Evolutionary conservation across 495 filamentous ascomycete species (phyloP).

Genomic region (Polyplosphaeria fusca): DNA sequence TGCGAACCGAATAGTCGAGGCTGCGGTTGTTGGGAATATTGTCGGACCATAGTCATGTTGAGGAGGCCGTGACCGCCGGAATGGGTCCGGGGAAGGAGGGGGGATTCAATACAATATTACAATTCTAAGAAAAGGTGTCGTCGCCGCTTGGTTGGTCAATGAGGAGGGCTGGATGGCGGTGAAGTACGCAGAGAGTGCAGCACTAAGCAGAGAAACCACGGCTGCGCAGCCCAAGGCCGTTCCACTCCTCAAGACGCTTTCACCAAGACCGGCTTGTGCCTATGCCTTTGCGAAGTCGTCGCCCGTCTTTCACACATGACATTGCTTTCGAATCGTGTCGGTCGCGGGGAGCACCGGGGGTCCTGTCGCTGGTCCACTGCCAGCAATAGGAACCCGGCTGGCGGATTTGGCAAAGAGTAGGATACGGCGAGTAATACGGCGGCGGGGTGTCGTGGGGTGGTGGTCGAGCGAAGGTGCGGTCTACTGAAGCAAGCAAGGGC

Average conservation of each 20-base stretch:
- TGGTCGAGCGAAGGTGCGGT: not conserved
- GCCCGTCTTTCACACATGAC: conserved; percentile 31
- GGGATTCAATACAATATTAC: not conserved
- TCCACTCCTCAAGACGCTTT: conserved; percentile 4
- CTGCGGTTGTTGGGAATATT: conserved; percentile 27
- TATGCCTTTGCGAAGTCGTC: conserved; percentile 40
- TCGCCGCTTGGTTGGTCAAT: not conserved
- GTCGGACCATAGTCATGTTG: conserved; percentile 35
- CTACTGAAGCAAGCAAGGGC: conserved; percentile 9
- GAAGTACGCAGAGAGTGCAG: not conserved
- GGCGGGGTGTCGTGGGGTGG: not conserved
- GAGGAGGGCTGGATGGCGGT: not conserved
- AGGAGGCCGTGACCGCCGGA: not conserved
- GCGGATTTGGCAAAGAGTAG: no score
- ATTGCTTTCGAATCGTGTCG: conserved; percentile 27
- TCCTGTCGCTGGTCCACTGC: conserved; percentile 22
- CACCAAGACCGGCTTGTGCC: conserved; percentile 39
- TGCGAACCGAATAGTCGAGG: conserved; percentile 22
- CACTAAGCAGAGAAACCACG: not conserved
- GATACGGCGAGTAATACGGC: not conserved
- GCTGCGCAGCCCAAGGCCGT: not conserved
- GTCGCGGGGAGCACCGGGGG: conserved; percentile 17
- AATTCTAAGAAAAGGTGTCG: not conserved
- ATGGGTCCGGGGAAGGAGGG: not conserved
- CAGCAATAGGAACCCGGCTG: conserved; percentile 17